phyloP scores from a whole-genome alignment of 805 yeast species.

The Yarrowia yakushimensis region DNA sequence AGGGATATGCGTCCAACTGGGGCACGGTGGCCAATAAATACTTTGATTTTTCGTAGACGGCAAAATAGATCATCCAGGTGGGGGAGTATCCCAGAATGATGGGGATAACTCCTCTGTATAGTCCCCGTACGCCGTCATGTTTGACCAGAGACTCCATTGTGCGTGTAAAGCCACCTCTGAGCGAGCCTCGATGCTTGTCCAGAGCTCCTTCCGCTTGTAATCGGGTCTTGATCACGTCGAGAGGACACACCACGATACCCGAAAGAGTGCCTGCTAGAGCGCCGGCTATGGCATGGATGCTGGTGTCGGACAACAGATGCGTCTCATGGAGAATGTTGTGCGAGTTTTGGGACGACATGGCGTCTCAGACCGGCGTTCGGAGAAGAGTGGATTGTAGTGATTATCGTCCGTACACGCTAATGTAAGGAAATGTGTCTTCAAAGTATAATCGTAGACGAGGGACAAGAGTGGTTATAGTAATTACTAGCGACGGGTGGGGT shows the following conservation, averaged over 20 bases:
- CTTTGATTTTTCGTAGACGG: conserved; percentile 81
- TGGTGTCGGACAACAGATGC: conserved; percentile 30
- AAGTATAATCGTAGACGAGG: background rate
- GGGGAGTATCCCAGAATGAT: conserved; percentile 92
- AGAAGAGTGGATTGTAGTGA: background rate
- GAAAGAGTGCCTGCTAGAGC: conserved; percentile 91
- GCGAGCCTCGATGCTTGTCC: background rate
- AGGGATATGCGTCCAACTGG: conserved; percentile 36
- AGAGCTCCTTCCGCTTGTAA: conserved; percentile 79
- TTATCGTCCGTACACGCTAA: background rate
- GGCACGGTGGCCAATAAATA: conserved; percentile 35
- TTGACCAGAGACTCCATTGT: conserved; percentile 61
- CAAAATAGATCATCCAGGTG: conserved; percentile 94
- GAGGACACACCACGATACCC: conserved; percentile 87
- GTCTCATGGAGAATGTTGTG: conserved; percentile 25
- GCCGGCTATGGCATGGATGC: conserved; percentile 75
- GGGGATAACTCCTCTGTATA: conserved; percentile 90
- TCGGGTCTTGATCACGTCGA: conserved; percentile 93
- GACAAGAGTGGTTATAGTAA: background rate
- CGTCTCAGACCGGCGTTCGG: background rate
- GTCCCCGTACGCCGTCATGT: conserved; percentile 80
- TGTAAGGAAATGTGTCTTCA: conserved; percentile 2
- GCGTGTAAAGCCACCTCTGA: conserved; percentile 39
- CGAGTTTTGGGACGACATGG: conserved; percentile 25
- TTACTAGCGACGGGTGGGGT: background rate